Base-by-base conservation (phyloP, 108 stramenopile genomes). In the Fragilaria radians region DNA sequence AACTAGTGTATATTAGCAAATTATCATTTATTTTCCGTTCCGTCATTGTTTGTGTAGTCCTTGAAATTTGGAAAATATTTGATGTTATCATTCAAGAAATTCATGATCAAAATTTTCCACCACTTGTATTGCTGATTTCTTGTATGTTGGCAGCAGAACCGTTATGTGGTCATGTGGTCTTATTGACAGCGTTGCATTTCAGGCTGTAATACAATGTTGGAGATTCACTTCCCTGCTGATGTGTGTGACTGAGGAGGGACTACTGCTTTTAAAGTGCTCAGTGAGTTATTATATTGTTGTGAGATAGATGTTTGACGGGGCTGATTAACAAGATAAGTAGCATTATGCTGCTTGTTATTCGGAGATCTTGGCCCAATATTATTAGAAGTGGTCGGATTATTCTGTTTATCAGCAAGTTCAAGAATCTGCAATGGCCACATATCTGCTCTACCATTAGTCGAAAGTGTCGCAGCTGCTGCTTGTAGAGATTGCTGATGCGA, bases 341-440 rank as follows among this genome's bases (percentile, higher is more conserved):
- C 11, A 14, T 7, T 14, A 14, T 42, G 36, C 36, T 42, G 36
- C 7, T 7, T 11, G 36, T 42, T 7, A n/a, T n/a, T n/a, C 7
- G 36, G 36, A 14, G 36, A 42, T 42, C 36, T 42, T 42, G 11
- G 11, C 14, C 11, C 36, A 42, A 14, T 7, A 11, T 7, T 42
- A 42, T 7, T 7, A 14, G 36, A 14, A 7, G 36, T 42, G 7
- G 36, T 14, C 7, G 36, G 11, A 11, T 42, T 42, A 7, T 42
- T 63, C 54, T 87, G 78, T 58, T 80, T 82, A 28, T 85, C 82
- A 17, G 75, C 63, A 21, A 64, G 59, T 57, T 85, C 85, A 17
- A 90, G 68, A 61, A 90, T 62, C 54, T 86, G 80, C 14, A 90
- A 68, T 9, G 88, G 88, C 88, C 88, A 89, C 82, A 86, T 83